These are phyloP conservation scores for Elsinoe ampelina DNA, from an alignment of 2,329 filamentous ascomycete genomes.

Conservation along the genomic window DNA sequence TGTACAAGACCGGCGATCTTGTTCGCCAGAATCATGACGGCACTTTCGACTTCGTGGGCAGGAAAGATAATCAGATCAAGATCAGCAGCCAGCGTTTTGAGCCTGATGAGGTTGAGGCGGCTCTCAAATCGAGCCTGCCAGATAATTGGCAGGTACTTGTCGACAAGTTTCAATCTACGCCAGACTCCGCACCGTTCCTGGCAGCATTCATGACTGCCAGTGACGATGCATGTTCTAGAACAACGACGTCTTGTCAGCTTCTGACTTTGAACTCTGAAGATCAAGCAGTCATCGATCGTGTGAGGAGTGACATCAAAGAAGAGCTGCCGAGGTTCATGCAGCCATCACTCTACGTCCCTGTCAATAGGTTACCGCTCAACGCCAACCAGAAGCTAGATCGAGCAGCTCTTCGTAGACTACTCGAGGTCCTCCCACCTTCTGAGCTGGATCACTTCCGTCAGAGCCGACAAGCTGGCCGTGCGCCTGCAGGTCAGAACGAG, in stretches of 20 bases:
- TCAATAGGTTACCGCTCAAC: slow-evolving; percentile 64
- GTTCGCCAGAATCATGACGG: slow-evolving; percentile 63
- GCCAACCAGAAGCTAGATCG: slow-evolving; percentile 46
- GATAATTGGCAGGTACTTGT: not conserved
- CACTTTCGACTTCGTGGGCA: slow-evolving; percentile 58
- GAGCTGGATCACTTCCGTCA: not conserved
- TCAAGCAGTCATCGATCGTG: slow-evolving; percentile 46
- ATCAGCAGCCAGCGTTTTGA: slow-evolving; percentile 21
- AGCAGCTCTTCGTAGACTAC: not conserved
- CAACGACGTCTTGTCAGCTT: not conserved
- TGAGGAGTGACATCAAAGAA: slow-evolving; percentile 47
- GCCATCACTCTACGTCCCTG: slow-evolving; percentile 67
- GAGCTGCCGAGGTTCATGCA: slow-evolving; percentile 77
- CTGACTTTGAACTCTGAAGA: not conserved
- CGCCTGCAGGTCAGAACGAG: not conserved
- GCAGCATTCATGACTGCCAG: not conserved
- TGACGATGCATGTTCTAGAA: not conserved
- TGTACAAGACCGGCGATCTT: slow-evolving; percentile 33
- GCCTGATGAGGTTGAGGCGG: slow-evolving; percentile 18
- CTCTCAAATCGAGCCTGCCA: not conserved
- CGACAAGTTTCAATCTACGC: not conserved
- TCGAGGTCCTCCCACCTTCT: not conserved
- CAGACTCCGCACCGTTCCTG: not conserved
- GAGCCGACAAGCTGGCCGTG: not conserved
- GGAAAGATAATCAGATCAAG: slow-evolving; percentile 28